These are phyloP conservation scores for Bathelium albidoporum DNA, from an alignment of 495 filamentous ascomycete species.

Conservation along the genomic window DNA sequence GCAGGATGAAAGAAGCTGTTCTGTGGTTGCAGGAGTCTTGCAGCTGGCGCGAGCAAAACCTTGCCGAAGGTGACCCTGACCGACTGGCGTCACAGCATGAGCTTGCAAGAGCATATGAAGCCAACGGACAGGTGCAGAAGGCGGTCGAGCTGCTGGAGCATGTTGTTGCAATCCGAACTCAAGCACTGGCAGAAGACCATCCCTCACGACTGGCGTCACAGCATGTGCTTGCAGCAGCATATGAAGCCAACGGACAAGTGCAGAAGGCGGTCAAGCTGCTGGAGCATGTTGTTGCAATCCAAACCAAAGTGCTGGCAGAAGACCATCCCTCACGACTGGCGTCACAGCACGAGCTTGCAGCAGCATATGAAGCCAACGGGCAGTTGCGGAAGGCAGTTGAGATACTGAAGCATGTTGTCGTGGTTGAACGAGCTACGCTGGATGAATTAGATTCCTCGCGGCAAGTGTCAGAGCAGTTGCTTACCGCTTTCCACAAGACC, in stretches of 20 bases:
- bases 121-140: too few species aligned
- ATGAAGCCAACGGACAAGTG: slow-evolving; percentile 8
- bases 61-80: background rate
- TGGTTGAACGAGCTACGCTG: background rate
- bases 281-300: slow-evolving; percentile 10
- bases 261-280: slow-evolving; percentile 10
- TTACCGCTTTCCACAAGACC: background rate
- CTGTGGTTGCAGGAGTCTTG: background rate
- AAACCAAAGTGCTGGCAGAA: slow-evolving; percentile 16
- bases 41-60: background rate
- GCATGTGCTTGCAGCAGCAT: too few species aligned
- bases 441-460: slow-evolving; percentile 13
- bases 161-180: too few species aligned
- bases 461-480: slow-evolving; percentile 26
- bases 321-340: slow-evolving; percentile 9
- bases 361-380: slow-evolving; percentile 11
- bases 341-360: slow-evolving; percentile 14
- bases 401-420: slow-evolving; percentile 17
- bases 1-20: slow-evolving; percentile 16
- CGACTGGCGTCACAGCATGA: background rate
- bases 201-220: too few species aligned
- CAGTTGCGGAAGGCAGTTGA: slow-evolving; percentile 12
- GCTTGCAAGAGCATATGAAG: background rate
- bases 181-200: too few species aligned
- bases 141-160: too few species aligned